Base-by-base conservation (phyloP, 1,284 basidiomycete species). In the Marasmius sp. region DNA sequence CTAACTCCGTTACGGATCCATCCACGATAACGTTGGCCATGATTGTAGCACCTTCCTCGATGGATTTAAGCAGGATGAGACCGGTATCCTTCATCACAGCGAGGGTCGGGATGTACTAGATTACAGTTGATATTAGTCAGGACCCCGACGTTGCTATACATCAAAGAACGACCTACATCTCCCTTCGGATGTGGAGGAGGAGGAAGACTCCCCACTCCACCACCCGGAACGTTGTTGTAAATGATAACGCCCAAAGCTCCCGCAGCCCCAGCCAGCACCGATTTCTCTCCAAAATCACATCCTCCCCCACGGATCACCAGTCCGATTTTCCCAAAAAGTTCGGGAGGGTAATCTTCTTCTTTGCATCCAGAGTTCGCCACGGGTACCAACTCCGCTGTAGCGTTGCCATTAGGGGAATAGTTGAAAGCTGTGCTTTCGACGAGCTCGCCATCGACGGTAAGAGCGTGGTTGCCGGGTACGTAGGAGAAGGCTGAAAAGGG, bases 281-380 rank as follows among this genome's bases (percentile, higher is more conserved):
- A 62, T 55, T 71, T 71, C 27, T 67, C 50, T 22, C 68, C 67
- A 49, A 71, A 70, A 5, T 62, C 47, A 57, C 70, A 72, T 5
- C 27, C 27, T 1, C 57, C 59, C 7, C 70, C 70, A 36, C 70
- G 68, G 38, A 60, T 27, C 54, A 72, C 66, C 18, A 72, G 61
- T 6, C 69, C 68, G 33, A 72, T 67, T 1, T 68, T 67, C 1
- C 69, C 68, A 57, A 60, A 49, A 20, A 69, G 67, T 10, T 50
- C 63, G 11, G 61, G 54, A 20, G 69, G 68, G 60, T 65, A 71
- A 49, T 70, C 65, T 47, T n/a, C 45, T 8, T 16, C 45, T 8
- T 11, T 8, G 45, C 45, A 47, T n/a, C 45, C 45, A 8, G 20
- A n/a, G 20, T 47, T 47, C 7, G 45, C 45, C 16, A 47, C 45